A percentile compares a stretch with the other conserved stretches of the same genome.
phyloP scores from a whole-genome alignment of 106 monocot species.

The Dioscorea zingiberensis region DNA sequence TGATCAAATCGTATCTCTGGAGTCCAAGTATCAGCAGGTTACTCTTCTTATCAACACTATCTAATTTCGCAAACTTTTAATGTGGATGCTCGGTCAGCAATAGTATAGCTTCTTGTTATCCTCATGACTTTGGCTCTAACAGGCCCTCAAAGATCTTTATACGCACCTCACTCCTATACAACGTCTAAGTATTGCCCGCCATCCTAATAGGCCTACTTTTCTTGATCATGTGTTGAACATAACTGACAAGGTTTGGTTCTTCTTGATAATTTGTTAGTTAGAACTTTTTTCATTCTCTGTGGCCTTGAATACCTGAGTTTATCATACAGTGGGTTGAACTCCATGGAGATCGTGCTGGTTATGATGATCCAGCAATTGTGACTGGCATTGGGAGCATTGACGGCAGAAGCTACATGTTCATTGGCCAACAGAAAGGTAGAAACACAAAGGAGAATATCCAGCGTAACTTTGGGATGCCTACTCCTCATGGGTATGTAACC shows the following conservation, averaged over 20 bases:
- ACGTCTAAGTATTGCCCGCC: conserved; percentile 69
- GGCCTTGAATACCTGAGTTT: neutral
- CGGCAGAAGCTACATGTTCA: conserved; percentile 78
- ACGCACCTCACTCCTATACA: conserved; percentile 75
- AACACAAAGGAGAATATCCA: conserved; percentile 94
- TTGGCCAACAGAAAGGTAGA: conserved; percentile 94
- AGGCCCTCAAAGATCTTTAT: conserved; percentile 73
- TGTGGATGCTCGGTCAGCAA: too few relatives aligned
- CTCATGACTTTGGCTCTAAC: conserved; percentile 3
- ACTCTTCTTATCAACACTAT: neutral
- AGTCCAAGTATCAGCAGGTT: conserved; percentile 80
- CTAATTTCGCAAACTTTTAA: too few relatives aligned
- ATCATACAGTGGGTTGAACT: conserved; percentile 81
- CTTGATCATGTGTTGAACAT: conserved; percentile 82
- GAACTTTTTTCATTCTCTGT: neutral
- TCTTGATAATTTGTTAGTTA: neutral
- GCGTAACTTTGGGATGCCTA: conserved; percentile 93
- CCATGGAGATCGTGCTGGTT: conserved; percentile 90
- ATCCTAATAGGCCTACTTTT: conserved; percentile 90
- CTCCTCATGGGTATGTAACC: conserved; percentile 75
- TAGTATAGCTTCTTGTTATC: neutral
- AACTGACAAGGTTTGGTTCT: conserved; percentile 54
- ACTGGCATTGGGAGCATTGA: conserved; percentile 76
- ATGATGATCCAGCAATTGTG: conserved; percentile 95
- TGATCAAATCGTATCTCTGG: conserved; percentile 62